These are phyloP conservation scores for Blumeria graminis DNA, from an alignment of 2,329 filamentous ascomycete genomes.

Conservation along the genomic window DNA sequence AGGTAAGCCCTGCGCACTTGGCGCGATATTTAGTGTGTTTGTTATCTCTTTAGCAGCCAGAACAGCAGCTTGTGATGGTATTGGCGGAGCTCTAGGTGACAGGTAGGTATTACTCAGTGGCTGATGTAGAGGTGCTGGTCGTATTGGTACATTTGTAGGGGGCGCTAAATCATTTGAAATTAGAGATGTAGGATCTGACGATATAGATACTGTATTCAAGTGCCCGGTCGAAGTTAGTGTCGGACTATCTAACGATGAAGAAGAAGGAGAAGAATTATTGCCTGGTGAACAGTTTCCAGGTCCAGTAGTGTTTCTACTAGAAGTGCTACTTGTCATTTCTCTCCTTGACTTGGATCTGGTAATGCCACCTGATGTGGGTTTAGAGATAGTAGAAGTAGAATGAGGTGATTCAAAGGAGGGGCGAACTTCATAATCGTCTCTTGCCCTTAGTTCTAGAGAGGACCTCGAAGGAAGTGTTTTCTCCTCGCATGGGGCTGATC, in stretches of 20 bases:
- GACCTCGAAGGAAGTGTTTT: slow-evolving; percentile 23
- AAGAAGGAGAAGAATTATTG: slow-evolving; percentile 14
- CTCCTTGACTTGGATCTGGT: slow-evolving; percentile 31
- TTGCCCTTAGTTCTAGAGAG: slow-evolving; percentile 32
- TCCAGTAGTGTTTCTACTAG: slow-evolving; percentile 9
- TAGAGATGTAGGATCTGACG: slow-evolving; percentile 9
- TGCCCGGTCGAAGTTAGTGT: slow-evolving; percentile 13
- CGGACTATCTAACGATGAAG: slow-evolving; percentile 14
- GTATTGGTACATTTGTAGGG: slow-evolving; percentile 12
- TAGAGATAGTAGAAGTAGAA: slow-evolving; percentile 20
- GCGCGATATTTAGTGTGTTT: slow-evolving; percentile 16
- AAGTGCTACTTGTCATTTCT: slow-evolving; percentile 22
- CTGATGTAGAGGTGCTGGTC: slow-evolving; percentile 19
- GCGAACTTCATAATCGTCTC: slow-evolving; percentile 27
- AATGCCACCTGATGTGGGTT: slow-evolving; percentile 31
- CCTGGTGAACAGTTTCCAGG: slow-evolving; percentile 12
- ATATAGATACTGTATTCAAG: slow-evolving; percentile 14
- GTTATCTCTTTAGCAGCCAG: slow-evolving; percentile 23
- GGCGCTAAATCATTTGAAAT: slow-evolving; percentile 10
- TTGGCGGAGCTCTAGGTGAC: slow-evolving; percentile 15
- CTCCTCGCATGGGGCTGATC: slow-evolving; percentile 13
- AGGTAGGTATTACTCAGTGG: slow-evolving; percentile 16
- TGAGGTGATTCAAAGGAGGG: slow-evolving; percentile 16
- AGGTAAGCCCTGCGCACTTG: slow-evolving; percentile 40
- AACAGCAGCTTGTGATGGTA: slow-evolving; percentile 6